Percentiles rank a stretch among this genome's conserved stretches.
Conservation (phyloP, 176 grass and related monocot genomes). For the Oryza glumipatula region DNA sequence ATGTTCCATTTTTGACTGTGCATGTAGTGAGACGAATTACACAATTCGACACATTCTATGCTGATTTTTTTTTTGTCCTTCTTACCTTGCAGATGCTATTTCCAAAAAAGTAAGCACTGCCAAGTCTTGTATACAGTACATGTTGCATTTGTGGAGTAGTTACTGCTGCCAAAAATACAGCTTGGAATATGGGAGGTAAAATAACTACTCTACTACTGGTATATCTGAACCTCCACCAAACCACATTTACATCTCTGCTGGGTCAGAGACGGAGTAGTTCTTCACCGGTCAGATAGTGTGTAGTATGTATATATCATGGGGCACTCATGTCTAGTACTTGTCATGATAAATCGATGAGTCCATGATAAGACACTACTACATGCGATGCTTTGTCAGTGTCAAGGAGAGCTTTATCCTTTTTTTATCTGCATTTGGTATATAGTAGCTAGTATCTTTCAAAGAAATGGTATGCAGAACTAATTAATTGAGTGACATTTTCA, state of each 20-base stretch:
- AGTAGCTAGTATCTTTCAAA: not conserved
- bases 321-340: not conserved
- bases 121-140: not conserved
- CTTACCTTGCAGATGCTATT: not conserved
- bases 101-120: not conserved
- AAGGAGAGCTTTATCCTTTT: not conserved
- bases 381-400: not conserved
- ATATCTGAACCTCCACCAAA: not conserved
- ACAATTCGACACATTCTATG: not conserved
- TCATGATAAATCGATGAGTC: slow-evolving; percentile 2
- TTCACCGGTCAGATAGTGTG: not conserved
- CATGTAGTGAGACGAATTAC: not conserved
- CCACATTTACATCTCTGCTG: not conserved
- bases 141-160: not conserved
- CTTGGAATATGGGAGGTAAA: not conserved
- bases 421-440: not conserved
- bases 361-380: not conserved
- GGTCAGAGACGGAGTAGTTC: not conserved
- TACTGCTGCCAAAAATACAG: not conserved
- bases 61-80: not conserved
- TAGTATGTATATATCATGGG: not conserved
- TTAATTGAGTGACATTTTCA: not conserved
- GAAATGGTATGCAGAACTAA: not conserved
- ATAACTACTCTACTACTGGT: not conserved
- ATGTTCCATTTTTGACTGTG: too few relatives aligned